Percentiles rank a stretch among this genome's conserved stretches.
Conservation (phyloP, 768 basidiomycete genomes). For the Lepiota venenata region DNA sequence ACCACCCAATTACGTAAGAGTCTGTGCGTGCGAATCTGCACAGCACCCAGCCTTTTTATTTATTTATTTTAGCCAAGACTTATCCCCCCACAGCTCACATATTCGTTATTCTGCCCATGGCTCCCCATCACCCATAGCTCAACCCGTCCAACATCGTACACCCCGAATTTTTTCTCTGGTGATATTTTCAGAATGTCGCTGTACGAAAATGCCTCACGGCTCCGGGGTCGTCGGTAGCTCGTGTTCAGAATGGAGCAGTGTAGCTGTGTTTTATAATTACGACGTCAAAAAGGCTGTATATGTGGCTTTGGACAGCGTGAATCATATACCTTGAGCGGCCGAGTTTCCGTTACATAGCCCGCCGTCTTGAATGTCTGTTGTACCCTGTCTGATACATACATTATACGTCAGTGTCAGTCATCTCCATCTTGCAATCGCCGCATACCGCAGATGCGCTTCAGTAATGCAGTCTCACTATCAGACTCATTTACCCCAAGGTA, state of each 20-base stretch:
- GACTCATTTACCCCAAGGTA: slow-evolving; percentile 45
- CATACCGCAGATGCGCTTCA: slow-evolving; percentile 30
- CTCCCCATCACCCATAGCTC: slow-evolving; percentile 76
- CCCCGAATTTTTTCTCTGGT: slow-evolving; percentile 37
- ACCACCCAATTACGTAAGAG: slow-evolving; percentile 10
- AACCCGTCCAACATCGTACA: slow-evolving; percentile 50
- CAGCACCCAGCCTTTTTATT: neutral
- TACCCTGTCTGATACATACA: slow-evolving; percentile 21
- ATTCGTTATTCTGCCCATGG: slow-evolving; percentile 58
- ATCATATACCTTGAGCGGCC: slow-evolving; percentile 46
- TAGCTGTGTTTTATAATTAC: slow-evolving; percentile 24
- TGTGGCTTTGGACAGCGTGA: neutral
- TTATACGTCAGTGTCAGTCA: slow-evolving; percentile 11
- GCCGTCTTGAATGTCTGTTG: slow-evolving; percentile 29
- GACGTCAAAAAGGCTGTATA: too few relatives aligned
- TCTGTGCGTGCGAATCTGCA: slow-evolving; percentile 11
- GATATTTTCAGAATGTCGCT: slow-evolving; percentile 23
- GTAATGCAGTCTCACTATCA: slow-evolving; percentile 23
- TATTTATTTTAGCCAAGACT: slow-evolving; percentile 14
- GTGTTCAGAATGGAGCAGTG: slow-evolving; percentile 53
- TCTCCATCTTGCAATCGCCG: neutral
- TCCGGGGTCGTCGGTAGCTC: slow-evolving; percentile 35
- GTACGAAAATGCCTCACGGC: slow-evolving; percentile 35
- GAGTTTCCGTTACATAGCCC: slow-evolving; percentile 39
- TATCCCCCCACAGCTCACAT: slow-evolving; percentile 45